Base-by-base conservation (phyloP, 2,329 filamentous ascomycete genomes). In the Pseudopithomyces chartarum region DNA sequence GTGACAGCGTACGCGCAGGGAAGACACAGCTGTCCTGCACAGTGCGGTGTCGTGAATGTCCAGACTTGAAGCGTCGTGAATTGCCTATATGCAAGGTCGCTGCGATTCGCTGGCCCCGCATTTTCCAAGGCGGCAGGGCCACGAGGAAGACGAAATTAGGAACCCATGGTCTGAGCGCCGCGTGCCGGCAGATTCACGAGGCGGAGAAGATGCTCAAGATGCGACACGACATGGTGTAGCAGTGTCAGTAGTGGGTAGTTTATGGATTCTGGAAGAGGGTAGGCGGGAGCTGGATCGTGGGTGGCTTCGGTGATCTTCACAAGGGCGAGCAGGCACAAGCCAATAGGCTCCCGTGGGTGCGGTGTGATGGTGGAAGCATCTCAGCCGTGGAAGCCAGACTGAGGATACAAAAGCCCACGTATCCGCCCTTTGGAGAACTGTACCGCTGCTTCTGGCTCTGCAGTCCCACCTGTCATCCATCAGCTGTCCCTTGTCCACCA, bases 141-240 rank as follows among this genome's bases (percentile, higher is more conserved):
- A 60, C 57, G 61, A 62, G 57, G 55, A 45, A 40, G 47, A 49
- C 53, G 12, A 48, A 39, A 58, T 55, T 56, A 60, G 53, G 43
- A 49, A n/a, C 15, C n/a, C 33, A 42, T 56, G 49, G 59, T 39
- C 55, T 58, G 55, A 54, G 55, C 46, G 56, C 20, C 32, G 45
- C 19, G 38, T 32, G 54, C 44, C 29, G 52, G 53, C 57, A 56
- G 43, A 58, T 55, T 58, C 43, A 54, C 36, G 44, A 38, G 49
- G 50, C 45, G 49, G 45, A 57, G 32, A 49, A 40, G 38, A 36
- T 19, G 17, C 20, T 36, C 49, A 49, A 33, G 29, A n/a, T 3
- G 32, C 23, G 22, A 44, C 17, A 43, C n/a, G 44, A 34, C 34
- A 20, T 12, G 44, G 34, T 22, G 44, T 7, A 26, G 29, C n/a